Conservation (phyloP, 805 yeast genomes). For the Kuraishia cidri region DNA sequence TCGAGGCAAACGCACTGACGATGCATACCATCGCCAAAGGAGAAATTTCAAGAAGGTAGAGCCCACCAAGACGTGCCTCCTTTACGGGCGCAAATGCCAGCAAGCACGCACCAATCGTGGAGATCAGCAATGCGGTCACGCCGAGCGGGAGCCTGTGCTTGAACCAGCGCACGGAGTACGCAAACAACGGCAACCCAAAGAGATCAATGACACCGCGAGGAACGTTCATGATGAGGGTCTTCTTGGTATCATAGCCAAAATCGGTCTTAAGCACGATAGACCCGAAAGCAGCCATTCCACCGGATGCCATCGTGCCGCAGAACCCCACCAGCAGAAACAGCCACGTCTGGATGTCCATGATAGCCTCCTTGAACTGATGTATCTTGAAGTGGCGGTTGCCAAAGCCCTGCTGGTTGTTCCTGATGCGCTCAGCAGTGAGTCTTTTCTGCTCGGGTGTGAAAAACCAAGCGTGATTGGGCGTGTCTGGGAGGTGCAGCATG, state of each 20-base stretch:
- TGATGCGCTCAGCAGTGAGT: conserved; percentile 41
- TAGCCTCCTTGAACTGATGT: conserved; percentile 43
- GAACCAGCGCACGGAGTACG: conserved; percentile 15
- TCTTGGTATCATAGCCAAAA: conserved; percentile 17
- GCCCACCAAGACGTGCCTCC: conserved; percentile 17
- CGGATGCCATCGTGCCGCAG: conserved; percentile 43
- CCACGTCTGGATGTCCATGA: conserved; percentile 42
- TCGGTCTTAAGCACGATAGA: conserved; percentile 31
- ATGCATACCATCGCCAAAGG: conserved; percentile 13
- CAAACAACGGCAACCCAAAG: conserved; percentile 22
- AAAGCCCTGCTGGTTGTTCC: conserved; percentile 47
- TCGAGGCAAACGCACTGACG: conserved; percentile 29
- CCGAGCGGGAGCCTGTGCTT: conserved; percentile 24
- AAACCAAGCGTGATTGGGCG: conserved; percentile 33
- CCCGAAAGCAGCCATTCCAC: conserved; percentile 43
- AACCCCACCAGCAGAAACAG: conserved; percentile 33
- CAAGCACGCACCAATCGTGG: background rate
- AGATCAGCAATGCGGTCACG: conserved; percentile 33
- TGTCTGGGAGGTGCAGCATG: conserved; percentile 31
- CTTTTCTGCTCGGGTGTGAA: conserved; percentile 29
- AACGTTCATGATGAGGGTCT: conserved; percentile 23
- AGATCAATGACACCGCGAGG: conserved; percentile 27
- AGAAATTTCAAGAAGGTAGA: conserved; percentile 14
- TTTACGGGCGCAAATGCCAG: conserved; percentile 18
- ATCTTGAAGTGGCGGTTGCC: conserved; percentile 46